Percentiles rank a stretch among this genome's conserved stretches.
Conservation (phyloP, 208 protist species). For the Crithidia fasciculata region DNA sequence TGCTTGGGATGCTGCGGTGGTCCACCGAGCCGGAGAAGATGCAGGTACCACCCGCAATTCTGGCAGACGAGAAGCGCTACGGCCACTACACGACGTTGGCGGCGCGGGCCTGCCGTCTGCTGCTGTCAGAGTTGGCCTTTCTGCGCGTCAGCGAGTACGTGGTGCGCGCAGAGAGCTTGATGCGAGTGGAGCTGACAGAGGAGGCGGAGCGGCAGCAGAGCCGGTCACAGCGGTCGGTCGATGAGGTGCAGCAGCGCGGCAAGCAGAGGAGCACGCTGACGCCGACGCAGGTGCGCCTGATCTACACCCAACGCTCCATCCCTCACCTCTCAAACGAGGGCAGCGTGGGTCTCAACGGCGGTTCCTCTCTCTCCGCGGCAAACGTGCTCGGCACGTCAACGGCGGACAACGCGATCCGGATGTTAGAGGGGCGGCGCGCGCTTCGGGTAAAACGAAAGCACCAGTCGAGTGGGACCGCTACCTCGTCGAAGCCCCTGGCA, state of each 20-base stretch:
- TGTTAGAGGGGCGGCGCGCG: slow-evolving; percentile 5
- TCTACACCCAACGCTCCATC: slow-evolving; percentile 3
- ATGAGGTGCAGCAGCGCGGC: background rate
- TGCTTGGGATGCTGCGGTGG: slow-evolving; percentile 82
- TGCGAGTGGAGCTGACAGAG: slow-evolving; percentile 24
- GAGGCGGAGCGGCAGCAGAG: background rate
- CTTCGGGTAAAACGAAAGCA: background rate
- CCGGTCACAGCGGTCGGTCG: background rate
- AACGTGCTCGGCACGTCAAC: slow-evolving; percentile 9
- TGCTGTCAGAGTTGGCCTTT: slow-evolving; percentile 60
- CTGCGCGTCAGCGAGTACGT: slow-evolving; percentile 69
- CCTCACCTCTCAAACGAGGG: slow-evolving; percentile 26
- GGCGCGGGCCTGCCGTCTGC: slow-evolving; percentile 49
- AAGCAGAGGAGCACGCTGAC: background rate
- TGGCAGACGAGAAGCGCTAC: slow-evolving; percentile 4
- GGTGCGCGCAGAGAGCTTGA: slow-evolving; percentile 51
- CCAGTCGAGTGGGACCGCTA: background rate
- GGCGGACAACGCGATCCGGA: background rate
- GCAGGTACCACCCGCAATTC: slow-evolving; percentile 29
- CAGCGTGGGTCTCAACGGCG: slow-evolving; percentile 6
- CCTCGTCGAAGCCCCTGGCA: background rate
- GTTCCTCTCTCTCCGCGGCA: slow-evolving; percentile 11
- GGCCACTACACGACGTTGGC: slow-evolving; percentile 45
- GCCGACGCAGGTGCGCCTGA: background rate
- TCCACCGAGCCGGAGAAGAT: slow-evolving; percentile 49